Conservation (phyloP, 202 grass and related monocot genomes). For the Alloteropsis angusta region DNA sequence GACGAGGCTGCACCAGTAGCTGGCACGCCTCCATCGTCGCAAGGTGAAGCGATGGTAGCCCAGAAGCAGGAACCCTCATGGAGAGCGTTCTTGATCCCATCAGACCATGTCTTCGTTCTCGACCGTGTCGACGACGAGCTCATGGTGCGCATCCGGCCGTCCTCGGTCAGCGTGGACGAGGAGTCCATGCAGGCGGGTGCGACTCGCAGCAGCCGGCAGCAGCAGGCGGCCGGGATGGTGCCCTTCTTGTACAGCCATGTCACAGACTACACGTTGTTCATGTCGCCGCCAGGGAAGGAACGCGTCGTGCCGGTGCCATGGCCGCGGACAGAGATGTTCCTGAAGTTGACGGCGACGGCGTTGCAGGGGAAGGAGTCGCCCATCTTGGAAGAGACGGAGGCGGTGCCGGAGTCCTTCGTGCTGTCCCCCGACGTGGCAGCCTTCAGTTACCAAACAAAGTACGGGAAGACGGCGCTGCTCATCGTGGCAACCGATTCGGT, state of each 20-base stretch:
- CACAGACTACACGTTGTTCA: neutral
- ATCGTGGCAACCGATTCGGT: neutral
- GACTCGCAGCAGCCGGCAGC: neutral
- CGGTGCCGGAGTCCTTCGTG: neutral
- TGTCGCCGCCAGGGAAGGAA: neutral
- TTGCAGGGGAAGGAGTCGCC: too few species aligned
- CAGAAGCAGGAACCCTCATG: neutral
- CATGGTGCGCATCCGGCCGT: neutral
- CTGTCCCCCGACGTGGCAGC: neutral
- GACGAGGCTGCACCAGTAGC: neutral
- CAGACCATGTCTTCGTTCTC: neutral
- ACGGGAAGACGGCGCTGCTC: neutral
- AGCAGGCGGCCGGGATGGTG: too few species aligned
- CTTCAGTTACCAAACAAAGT: neutral
- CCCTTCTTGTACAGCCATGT: neutral
- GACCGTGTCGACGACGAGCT: neutral
- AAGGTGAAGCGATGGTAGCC: neutral
- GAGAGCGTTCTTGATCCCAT: neutral
- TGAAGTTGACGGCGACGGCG: too few species aligned
- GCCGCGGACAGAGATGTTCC: neutral
- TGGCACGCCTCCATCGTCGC: neutral
- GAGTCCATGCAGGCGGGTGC: neutral
- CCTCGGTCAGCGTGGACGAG: neutral
- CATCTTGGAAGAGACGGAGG: too few species aligned
- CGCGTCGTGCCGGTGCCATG: neutral